Conservation (phyloP, 148 eudicot genomes). For the Nyssa sinensis region DNA sequence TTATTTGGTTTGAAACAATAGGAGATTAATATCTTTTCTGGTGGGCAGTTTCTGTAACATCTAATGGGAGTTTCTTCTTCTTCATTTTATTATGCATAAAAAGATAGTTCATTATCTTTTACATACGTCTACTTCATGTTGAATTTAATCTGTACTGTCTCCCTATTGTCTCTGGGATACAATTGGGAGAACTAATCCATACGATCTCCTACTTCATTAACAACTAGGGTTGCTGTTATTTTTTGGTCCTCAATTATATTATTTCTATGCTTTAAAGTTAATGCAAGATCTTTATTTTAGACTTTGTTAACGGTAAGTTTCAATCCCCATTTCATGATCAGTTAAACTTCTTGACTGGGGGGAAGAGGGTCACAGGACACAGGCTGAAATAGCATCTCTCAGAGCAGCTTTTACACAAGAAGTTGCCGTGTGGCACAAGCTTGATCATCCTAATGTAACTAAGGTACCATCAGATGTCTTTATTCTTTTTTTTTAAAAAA, state of each 20-base stretch:
- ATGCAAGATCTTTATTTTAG: not conserved
- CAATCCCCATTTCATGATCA: slow-evolving; percentile 24
- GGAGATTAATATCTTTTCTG: not conserved
- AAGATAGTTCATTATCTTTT: no score
- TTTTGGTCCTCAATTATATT: no score
- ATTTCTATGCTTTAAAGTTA: no score
- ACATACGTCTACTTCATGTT: no score
- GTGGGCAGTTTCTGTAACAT: not conserved
- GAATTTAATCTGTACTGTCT: no score
- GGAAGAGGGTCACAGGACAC: slow-evolving; percentile 84
- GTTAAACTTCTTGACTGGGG: slow-evolving; percentile 96
- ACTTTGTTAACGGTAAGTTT: slow-evolving; percentile 3
- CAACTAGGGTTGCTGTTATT: no score
- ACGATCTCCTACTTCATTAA: no score
- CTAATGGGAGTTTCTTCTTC: not conserved
- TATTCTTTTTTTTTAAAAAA: slow-evolving; percentile 1
- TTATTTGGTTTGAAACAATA: not conserved
- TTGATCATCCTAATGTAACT: slow-evolving; percentile 90
- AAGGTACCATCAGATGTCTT: slow-evolving; percentile 44
- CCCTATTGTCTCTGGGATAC: no score
- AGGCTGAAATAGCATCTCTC: slow-evolving; percentile 67
- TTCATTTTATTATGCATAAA: no score
- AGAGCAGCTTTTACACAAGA: slow-evolving; percentile 86
- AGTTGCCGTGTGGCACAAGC: slow-evolving; percentile 88
- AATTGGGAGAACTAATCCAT: no score